These are phyloP conservation scores for Madurella mycetomatis DNA, from an alignment of 2,329 filamentous ascomycete species.

Conservation along the genomic window DNA sequence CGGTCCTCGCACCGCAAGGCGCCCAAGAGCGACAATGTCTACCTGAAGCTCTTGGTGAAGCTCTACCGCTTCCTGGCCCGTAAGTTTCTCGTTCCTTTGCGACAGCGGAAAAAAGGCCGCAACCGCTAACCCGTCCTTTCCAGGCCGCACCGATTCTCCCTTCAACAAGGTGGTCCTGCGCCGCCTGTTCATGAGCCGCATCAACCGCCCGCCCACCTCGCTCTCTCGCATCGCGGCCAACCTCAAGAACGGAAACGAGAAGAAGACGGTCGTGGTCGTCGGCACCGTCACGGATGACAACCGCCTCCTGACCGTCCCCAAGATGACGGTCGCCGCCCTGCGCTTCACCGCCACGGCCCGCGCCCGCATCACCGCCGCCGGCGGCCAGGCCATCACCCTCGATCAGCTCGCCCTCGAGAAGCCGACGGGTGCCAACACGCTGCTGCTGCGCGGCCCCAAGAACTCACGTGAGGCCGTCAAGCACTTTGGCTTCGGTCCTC, in stretches of 20 bases:
- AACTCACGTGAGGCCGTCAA: conserved; percentile 96
- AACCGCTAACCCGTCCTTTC: neutral
- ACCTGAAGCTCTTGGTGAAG: conserved; percentile 96
- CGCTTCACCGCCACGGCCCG: conserved; percentile 96
- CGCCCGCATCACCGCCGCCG: conserved; percentile 86
- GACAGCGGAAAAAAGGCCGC: neutral
- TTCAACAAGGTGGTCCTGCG: conserved; percentile 99
- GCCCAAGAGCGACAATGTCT: conserved; percentile 97
- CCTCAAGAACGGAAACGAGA: conserved; percentile 58
- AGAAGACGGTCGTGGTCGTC: conserved; percentile 89
- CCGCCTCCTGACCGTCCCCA: conserved; percentile 84
- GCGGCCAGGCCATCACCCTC: conserved; percentile 91
- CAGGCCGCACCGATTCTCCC: conserved; percentile 89
- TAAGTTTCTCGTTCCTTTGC: conserved; percentile 45
- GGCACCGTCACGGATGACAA: conserved; percentile 98
- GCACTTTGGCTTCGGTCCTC: conserved; percentile 98
- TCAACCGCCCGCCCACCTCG: conserved; percentile 94
- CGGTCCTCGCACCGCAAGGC: conserved; percentile 79
- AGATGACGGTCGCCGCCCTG: conserved; percentile 88
- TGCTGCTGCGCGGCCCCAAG: conserved; percentile 97
- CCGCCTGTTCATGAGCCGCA: conserved; percentile 96
- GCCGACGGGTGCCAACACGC: conserved; percentile 93
- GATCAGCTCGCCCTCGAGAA: conserved; percentile 95
- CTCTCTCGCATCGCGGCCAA: conserved; percentile 82
- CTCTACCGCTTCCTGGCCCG: conserved; percentile 95